Conservation (phyloP, 768 basidiomycete genomes). For the Hygrocybe coccinea region DNA sequence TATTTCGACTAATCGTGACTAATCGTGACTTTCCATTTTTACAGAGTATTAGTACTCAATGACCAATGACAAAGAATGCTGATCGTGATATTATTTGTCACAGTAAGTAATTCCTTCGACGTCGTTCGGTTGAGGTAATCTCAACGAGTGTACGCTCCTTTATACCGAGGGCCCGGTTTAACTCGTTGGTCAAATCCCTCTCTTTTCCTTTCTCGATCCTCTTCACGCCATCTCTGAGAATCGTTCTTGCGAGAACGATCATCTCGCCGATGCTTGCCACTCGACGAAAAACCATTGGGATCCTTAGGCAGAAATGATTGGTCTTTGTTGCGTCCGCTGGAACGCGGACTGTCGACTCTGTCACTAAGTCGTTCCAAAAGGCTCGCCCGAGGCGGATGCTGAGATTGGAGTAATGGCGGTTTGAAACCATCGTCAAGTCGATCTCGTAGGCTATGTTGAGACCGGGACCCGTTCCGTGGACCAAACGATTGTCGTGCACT, state of each 20-base stretch:
- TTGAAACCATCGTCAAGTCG: background rate
- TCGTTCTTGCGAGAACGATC: background rate
- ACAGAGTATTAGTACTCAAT: too few species aligned
- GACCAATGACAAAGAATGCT: too few species aligned
- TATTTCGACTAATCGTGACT: too few species aligned
- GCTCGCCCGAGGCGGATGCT: background rate
- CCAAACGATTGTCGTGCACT: slow-evolving; percentile 22
- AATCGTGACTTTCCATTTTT: too few species aligned
- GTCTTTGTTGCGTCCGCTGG: slow-evolving; percentile 1
- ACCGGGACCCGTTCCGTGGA: background rate
- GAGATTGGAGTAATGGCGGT: background rate
- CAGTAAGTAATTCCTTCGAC: too few species aligned
- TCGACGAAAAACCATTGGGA: slow-evolving; percentile 1
- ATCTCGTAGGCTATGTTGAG: background rate
- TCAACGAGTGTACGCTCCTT: slow-evolving; percentile 11
- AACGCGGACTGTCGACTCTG: background rate
- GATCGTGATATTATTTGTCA: too few species aligned
- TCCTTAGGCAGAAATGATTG: background rate
- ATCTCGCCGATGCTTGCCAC: background rate
- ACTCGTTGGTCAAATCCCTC: slow-evolving; percentile 16
- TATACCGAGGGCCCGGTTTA: slow-evolving; percentile 21
- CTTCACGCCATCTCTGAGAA: slow-evolving; percentile 3
- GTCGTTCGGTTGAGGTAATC: background rate
- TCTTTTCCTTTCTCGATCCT: slow-evolving; percentile 13
- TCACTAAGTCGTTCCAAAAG: slow-evolving; percentile 35